Percentiles rank a stretch among this genome's conserved stretches.
phyloP scores from a whole-genome alignment of 768 basidiomycete genomes.

The Boletellus ananiceps region DNA sequence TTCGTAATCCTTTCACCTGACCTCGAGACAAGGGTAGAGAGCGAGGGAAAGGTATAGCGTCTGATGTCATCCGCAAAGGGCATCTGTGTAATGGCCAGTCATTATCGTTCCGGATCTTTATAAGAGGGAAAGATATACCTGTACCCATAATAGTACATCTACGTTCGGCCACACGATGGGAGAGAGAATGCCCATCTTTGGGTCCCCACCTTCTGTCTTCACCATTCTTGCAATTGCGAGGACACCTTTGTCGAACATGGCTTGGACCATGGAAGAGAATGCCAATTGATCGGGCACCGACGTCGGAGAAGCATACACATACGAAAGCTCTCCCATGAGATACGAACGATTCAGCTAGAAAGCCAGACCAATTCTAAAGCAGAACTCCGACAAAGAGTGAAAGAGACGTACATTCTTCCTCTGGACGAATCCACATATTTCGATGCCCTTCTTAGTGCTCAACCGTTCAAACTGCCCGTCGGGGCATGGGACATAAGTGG shows the following conservation, averaged over 20 bases:
- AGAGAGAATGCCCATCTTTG: slow-evolving; percentile 78
- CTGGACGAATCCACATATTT: slow-evolving; percentile 81
- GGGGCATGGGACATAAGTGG: slow-evolving; percentile 81
- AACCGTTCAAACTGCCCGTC: slow-evolving; percentile 79
- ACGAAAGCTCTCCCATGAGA: slow-evolving; percentile 80
- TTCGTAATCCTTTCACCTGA: slow-evolving; percentile 67
- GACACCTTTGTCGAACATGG: slow-evolving; percentile 60
- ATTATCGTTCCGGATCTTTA: background rate
- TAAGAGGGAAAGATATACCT: slow-evolving; percentile 42
- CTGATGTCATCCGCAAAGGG: slow-evolving; percentile 95
- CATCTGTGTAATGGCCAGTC: slow-evolving; percentile 48
- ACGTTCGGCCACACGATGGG: slow-evolving; percentile 60
- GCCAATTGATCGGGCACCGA: slow-evolving; percentile 73
- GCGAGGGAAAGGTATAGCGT: slow-evolving; percentile 79
- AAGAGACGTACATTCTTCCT: slow-evolving; percentile 49
- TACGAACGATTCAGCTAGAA: slow-evolving; percentile 77
- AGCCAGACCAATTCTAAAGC: background rate
- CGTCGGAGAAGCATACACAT: slow-evolving; percentile 72
- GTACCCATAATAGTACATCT: slow-evolving; percentile 81
- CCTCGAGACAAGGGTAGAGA: slow-evolving; percentile 67
- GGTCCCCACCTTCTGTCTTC: slow-evolving; percentile 62
- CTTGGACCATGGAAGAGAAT: slow-evolving; percentile 82
- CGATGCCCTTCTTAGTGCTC: slow-evolving; percentile 77
- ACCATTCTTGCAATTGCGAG: slow-evolving; percentile 86
- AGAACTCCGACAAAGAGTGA: background rate